A percentile compares a stretch with the other conserved stretches of the same genome.
phyloP scores from a whole-genome alignment of 768 basidiomycete genomes.

The Panaeolus cyanescens region DNA sequence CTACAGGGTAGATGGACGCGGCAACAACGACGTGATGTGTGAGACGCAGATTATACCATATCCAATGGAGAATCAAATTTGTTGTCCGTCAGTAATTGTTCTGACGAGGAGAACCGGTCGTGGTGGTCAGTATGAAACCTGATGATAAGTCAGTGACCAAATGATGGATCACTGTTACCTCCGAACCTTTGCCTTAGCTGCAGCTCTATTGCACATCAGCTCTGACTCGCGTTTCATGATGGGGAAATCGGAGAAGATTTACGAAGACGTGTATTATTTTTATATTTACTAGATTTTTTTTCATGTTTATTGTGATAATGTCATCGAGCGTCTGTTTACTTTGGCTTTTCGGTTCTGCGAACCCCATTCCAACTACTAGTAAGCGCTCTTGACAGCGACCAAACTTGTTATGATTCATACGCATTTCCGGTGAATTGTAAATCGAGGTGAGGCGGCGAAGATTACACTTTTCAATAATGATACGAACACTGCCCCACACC shows the following conservation, averaged over 20 bases:
- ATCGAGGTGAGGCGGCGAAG: too few relatives aligned
- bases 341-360: too few relatives aligned
- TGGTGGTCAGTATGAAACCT: constrained; percentile 3
- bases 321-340: too few relatives aligned
- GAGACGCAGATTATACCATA: background rate
- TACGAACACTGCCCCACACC: background rate
- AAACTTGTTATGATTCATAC: too few relatives aligned
- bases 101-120: background rate
- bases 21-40: background rate
- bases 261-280: background rate
- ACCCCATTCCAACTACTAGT: too few relatives aligned
- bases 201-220: background rate
- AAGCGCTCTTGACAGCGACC: too few relatives aligned
- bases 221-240: background rate
- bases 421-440: too few relatives aligned
- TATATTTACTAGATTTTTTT: background rate
- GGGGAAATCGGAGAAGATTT: background rate
- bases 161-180: background rate
- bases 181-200: background rate
- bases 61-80: background rate
- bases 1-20: background rate
- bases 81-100: background rate
- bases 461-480: too few relatives aligned
- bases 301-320: too few relatives aligned
- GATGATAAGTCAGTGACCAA: background rate